Evolutionary conservation across 768 basidiomycete genomes (phyloP).

Genomic region (Russula virescens): DNA sequence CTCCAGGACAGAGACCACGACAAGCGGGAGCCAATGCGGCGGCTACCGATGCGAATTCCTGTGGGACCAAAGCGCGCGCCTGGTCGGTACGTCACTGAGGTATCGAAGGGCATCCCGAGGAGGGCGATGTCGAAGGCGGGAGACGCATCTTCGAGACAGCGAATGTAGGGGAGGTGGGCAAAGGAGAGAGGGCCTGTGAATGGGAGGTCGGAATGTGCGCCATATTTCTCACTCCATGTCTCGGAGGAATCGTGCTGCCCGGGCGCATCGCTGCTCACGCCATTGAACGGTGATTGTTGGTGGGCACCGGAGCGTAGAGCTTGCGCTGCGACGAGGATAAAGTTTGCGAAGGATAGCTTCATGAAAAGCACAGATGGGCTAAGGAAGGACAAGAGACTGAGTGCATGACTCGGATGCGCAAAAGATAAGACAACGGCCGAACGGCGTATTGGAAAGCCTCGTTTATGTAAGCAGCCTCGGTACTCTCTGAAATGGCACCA

Average conservation of each 20-base stretch:
- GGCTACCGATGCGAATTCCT: slow-evolving; percentile 76
- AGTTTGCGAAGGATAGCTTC: background rate
- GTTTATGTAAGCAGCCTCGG: background rate
- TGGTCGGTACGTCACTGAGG: slow-evolving; percentile 43
- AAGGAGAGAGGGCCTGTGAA: slow-evolving; percentile 82
- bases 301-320: background rate
- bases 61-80: slow-evolving; percentile 87
- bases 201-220: slow-evolving; percentile 61
- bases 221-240: slow-evolving; percentile 65
- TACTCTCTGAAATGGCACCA: slow-evolving; percentile 5
- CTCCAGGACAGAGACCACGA: slow-evolving; percentile 72
- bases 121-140: slow-evolving; percentile 67
- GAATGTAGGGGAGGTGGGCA: slow-evolving; percentile 70
- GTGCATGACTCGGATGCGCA: too few species aligned
- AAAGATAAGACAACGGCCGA: too few species aligned
- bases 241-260: background rate
- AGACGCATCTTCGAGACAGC: slow-evolving; percentile 58
- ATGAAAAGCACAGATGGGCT: too few species aligned
- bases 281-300: background rate
- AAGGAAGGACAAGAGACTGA: background rate
- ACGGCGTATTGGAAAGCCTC: background rate
- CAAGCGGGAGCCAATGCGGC: slow-evolving; percentile 51
- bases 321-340: background rate
- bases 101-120: slow-evolving; percentile 78
- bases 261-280: too few species aligned